phyloP scores from a whole-genome alignment of 768 basidiomycete species.

The Boletellus ananiceps region DNA sequence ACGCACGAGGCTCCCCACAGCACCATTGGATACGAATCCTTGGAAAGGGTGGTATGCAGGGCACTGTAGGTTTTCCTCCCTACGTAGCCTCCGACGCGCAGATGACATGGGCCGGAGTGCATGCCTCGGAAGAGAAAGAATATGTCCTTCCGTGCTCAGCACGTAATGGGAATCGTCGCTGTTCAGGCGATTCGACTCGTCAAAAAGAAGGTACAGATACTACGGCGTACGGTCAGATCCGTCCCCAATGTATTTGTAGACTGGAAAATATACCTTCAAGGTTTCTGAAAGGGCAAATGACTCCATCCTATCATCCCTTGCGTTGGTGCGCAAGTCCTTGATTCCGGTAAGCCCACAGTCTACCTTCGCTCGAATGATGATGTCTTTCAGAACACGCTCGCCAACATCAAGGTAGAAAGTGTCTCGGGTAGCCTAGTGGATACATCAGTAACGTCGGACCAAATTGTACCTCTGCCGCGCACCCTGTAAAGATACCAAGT shows the following conservation, averaged over 20 bases:
- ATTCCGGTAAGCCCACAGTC: slow-evolving; percentile 85
- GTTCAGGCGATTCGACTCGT: slow-evolving; percentile 74
- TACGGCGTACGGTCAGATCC: slow-evolving; percentile 28
- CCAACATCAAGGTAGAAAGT: slow-evolving; percentile 91
- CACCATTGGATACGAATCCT: slow-evolving; percentile 29
- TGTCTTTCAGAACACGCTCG: slow-evolving; percentile 75
- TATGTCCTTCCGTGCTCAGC: slow-evolving; percentile 94
- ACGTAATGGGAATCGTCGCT: slow-evolving; percentile 81
- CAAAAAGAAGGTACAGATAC: slow-evolving; percentile 93
- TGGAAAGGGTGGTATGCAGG: slow-evolving; percentile 55
- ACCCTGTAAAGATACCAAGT: slow-evolving; percentile 95
- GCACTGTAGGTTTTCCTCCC: slow-evolving; percentile 67
- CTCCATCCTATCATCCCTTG: slow-evolving; percentile 93
- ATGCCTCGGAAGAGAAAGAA: slow-evolving; percentile 58
- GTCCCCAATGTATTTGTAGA: background rate
- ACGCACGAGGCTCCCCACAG: slow-evolving; percentile 47
- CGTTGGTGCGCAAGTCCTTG: slow-evolving; percentile 69
- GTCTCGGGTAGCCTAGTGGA: slow-evolving; percentile 79
- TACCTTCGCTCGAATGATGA: slow-evolving; percentile 70
- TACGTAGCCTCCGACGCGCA: slow-evolving; percentile 55
- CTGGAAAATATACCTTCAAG: slow-evolving; percentile 57
- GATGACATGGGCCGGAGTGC: slow-evolving; percentile 55
- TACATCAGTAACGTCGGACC: slow-evolving; percentile 1
- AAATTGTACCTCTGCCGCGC: slow-evolving; percentile 19
- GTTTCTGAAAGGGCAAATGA: slow-evolving; percentile 94